Conservation (phyloP, 164 flowering plant genomes). For the Berberis vulgaris region DNA sequence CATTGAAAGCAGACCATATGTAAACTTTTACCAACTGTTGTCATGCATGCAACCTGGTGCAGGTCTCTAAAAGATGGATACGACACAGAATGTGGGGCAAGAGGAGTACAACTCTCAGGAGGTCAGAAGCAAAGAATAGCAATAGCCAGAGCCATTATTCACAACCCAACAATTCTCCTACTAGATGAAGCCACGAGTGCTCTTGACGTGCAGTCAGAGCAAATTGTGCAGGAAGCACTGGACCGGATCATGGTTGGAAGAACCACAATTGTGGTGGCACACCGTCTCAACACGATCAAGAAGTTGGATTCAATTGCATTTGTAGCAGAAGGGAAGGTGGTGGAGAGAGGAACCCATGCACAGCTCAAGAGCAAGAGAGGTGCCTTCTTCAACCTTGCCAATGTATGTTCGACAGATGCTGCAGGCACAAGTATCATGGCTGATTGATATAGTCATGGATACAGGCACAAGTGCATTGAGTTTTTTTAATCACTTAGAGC, state of each 20-base stretch:
- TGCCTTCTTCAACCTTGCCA: slow-evolving; percentile 65
- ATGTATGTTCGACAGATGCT: neutral
- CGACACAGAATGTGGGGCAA: slow-evolving; percentile 77
- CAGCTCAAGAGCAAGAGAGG: slow-evolving; percentile 62
- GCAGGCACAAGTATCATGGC: neutral
- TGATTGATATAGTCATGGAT: neutral
- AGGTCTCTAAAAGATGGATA: slow-evolving; percentile 81
- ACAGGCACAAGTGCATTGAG: neutral
- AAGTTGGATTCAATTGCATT: slow-evolving; percentile 62
- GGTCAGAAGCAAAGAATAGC: slow-evolving; percentile 92
- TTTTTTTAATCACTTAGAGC: neutral
- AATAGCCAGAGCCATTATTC: slow-evolving; percentile 77
- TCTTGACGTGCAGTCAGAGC: slow-evolving; percentile 80
- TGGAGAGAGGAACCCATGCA: slow-evolving; percentile 59
- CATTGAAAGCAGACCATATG: neutral
- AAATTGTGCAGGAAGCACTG: slow-evolving; percentile 76
- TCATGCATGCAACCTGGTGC: neutral
- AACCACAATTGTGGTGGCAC: slow-evolving; percentile 79
- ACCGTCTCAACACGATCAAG: slow-evolving; percentile 78
- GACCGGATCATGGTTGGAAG: slow-evolving; percentile 73
- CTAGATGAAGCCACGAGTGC: slow-evolving; percentile 97
- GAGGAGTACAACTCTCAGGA: slow-evolving; percentile 88
- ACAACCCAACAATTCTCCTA: slow-evolving; percentile 58
- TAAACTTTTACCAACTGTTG: neutral
- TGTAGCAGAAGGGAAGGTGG: slow-evolving; percentile 69